Conservation (phyloP, 2,329 filamentous ascomycete species). For the Gnomoniopsis smithogilvyi region DNA sequence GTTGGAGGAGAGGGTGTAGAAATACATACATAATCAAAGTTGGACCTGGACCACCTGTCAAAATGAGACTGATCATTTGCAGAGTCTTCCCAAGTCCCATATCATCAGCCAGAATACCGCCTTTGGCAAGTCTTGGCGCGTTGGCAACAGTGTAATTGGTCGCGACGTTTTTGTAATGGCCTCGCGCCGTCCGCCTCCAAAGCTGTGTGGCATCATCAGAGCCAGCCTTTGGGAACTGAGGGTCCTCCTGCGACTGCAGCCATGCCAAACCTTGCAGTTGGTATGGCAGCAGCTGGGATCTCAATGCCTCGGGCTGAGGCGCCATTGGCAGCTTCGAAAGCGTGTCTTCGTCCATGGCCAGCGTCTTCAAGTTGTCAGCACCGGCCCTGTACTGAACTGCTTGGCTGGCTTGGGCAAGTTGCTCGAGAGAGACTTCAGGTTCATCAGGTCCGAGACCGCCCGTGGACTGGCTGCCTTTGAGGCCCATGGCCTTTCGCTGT, state of each 20-base stretch:
- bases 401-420: slow-evolving; percentile 64
- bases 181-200: slow-evolving; percentile 59
- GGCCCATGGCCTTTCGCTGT: slow-evolving; percentile 37
- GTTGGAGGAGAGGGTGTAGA: background rate
- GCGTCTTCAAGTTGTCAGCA: slow-evolving; percentile 62
- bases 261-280: slow-evolving; percentile 79
- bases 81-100: slow-evolving; percentile 93
- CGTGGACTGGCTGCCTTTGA: slow-evolving; percentile 36
- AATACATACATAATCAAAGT: slow-evolving; percentile 74
- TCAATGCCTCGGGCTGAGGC: slow-evolving; percentile 61
- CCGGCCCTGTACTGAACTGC: slow-evolving; percentile 64
- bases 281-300: slow-evolving; percentile 71
- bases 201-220: slow-evolving; percentile 68
- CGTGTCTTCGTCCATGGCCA: slow-evolving; percentile 68
- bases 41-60: slow-evolving; percentile 53
- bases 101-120: slow-evolving; percentile 85
- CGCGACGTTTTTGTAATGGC: slow-evolving; percentile 63
- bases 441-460: slow-evolving; percentile 32
- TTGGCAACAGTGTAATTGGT: slow-evolving; percentile 62
- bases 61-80: slow-evolving; percentile 76
- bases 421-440: slow-evolving; percentile 51
- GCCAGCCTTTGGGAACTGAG: slow-evolving; percentile 56
- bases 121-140: slow-evolving; percentile 65
- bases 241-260: slow-evolving; percentile 75
- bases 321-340: slow-evolving; percentile 71